phyloP scores from a whole-genome alignment of 805 yeast species.

The Myxozyma geophila region DNA sequence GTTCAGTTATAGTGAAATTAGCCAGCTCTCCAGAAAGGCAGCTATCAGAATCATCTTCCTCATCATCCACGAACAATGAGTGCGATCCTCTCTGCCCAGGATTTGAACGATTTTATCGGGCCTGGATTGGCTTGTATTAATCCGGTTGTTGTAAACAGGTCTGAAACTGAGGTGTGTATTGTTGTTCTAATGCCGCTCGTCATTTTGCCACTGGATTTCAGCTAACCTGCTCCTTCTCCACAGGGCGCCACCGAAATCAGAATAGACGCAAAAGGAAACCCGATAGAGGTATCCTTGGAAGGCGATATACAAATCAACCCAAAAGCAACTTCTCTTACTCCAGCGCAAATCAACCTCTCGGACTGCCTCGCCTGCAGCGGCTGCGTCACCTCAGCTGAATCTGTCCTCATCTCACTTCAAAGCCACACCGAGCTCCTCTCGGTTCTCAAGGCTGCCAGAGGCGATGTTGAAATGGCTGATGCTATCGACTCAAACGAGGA shows the following conservation, averaged over 20 bases:
- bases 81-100: conserved; percentile 84
- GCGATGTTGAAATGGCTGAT: conserved; percentile 10
- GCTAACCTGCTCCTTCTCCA: background rate
- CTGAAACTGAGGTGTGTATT: conserved; percentile 27
- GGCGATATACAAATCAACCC: conserved; percentile 35
- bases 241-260: conserved; percentile 54
- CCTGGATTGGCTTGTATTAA: conserved; percentile 96
- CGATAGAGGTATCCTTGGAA: conserved; percentile 68
- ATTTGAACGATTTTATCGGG: conserved; percentile 88
- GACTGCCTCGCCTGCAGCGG: conserved; percentile 98
- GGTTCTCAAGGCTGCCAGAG: conserved; percentile 6
- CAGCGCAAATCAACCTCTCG: conserved; percentile 85
- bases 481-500: conserved; percentile 24
- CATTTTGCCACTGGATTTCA: no score
- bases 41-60: no score
- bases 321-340: conserved; percentile 50
- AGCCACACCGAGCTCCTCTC: conserved; percentile 75
- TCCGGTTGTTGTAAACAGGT: conserved; percentile 62
- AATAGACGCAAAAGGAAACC: conserved; percentile 61
- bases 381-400: conserved; percentile 97
- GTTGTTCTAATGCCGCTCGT: background rate
- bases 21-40: no score
- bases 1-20: no score
- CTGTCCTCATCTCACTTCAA: conserved; percentile 86
- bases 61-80: conserved; percentile 58